Conservation (phyloP, 2,329 filamentous ascomycete species). For the Hymenoscyphus linearis region DNA sequence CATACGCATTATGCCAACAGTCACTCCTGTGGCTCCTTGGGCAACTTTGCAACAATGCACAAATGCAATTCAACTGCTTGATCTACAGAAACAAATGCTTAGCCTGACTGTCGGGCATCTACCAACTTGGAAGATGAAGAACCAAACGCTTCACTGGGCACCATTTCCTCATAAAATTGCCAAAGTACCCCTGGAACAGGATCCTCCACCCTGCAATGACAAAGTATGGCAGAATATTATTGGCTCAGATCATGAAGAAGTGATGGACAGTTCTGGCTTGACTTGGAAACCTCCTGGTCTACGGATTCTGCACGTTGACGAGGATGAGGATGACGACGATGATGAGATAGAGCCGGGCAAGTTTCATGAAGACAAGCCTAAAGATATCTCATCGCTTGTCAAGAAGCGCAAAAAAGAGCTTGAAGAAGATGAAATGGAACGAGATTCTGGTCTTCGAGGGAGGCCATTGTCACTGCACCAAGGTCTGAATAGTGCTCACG, state of each 20-base stretch:
- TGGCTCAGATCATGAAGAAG: constrained; percentile 22
- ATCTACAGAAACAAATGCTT: constrained; percentile 31
- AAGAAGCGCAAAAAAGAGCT: constrained; percentile 35
- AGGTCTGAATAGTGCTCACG: neutral
- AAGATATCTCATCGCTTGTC: constrained; percentile 35
- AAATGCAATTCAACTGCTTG: constrained; percentile 22
- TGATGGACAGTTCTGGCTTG: constrained; percentile 36
- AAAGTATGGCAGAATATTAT: constrained; percentile 35
- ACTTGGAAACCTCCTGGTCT: constrained; percentile 45
- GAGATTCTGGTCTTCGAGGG: neutral
- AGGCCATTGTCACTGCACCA: neutral
- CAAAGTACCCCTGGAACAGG: constrained; percentile 33
- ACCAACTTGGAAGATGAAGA: constrained; percentile 36
- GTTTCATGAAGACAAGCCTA: constrained; percentile 18
- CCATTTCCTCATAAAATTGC: constrained; percentile 37
- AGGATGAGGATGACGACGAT: constrained; percentile 35
- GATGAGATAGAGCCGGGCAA: constrained; percentile 32
- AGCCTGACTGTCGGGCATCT: constrained; percentile 22
- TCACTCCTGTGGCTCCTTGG: constrained; percentile 43
- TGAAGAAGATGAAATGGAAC: constrained; percentile 4
- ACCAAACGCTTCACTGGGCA: constrained; percentile 38
- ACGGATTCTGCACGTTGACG: constrained; percentile 38
- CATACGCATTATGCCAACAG: constrained; percentile 43
- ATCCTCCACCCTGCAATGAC: constrained; percentile 38
- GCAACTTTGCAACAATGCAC: constrained; percentile 18